Base-by-base conservation (phyloP, 805 yeast genomes). In the Candida nanaspora region DNA sequence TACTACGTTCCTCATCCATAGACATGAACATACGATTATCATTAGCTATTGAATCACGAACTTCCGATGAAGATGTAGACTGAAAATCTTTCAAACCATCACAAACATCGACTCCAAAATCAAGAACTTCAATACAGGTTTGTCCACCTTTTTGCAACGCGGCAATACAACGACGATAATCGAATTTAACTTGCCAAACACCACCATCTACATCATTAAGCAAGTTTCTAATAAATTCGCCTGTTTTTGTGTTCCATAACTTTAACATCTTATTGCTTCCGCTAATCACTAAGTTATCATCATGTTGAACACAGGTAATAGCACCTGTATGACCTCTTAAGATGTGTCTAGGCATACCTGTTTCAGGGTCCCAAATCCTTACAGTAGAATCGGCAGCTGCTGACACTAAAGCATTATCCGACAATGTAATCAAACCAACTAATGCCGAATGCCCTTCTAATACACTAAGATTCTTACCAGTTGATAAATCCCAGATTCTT, bases 371-470 rank as follows among this genome's bases (percentile, higher is more conserved):
- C 98, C 98, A 93, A 2, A 91, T 82, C 39, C 97, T 72, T 33
- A 93, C 69, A 0, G 96, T 82, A 3, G 93, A 78, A 60, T 93
- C 98, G 0, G 98, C 98, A 2, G 97, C 98, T 0, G 96, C 98
- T 35, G 95, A 83, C 2, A 91, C 95, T 11, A 93, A 67, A 37
- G 78, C 80, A 28, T 82, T 78, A 21, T 82, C 80, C 6, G 87
- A 79, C 8, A 89, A 72, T 35, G 86, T 86, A 22, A 91, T 68
- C 35, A 93, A 66, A 0, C 98, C 98, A 14, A 93, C 98, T 18
- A 93, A 65, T 11, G 91, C 85, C 1, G 86, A 80, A 59, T 93
- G 98, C 1, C 96, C 97, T 42, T 81, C 87, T 35, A 91, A 65
- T 0, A 86, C 75, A 34, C 78, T 69, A 37, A 85, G 61, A 35